phyloP scores from a whole-genome alignment of 2,329 filamentous ascomycete genomes.

The Talaromyces islandicus region DNA sequence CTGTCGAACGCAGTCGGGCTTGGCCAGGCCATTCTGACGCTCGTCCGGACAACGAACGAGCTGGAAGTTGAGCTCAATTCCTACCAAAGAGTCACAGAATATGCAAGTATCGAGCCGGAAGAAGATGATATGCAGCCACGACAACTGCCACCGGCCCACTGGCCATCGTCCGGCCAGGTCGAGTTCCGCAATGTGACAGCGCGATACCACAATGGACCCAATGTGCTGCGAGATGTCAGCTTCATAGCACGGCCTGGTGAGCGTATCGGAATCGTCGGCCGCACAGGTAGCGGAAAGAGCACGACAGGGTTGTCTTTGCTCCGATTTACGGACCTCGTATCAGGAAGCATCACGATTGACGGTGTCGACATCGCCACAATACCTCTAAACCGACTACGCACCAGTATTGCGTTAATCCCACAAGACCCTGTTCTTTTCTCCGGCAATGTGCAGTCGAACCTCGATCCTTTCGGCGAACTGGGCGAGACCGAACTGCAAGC shows the following conservation, averaged over 20 bases:
- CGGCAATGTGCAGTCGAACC: constrained; percentile 52
- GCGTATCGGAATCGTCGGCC: constrained; percentile 22
- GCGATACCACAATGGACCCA: constrained; percentile 18
- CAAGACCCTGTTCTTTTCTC: constrained; percentile 57
- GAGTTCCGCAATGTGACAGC: constrained; percentile 21
- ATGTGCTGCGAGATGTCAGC: constrained; percentile 19
- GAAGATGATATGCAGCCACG: constrained; percentile 9
- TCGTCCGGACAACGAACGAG: constrained; percentile 52
- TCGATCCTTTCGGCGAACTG: constrained; percentile 53
- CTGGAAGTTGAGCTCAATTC: constrained; percentile 51
- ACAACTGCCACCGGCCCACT: constrained; percentile 16
- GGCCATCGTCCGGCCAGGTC: constrained; percentile 19
- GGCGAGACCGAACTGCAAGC: constrained; percentile 40
- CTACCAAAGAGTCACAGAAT: constrained; percentile 21
- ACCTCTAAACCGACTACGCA: constrained; percentile 46
- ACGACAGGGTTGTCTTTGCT: constrained; percentile 50
- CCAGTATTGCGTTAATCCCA: constrained; percentile 53
- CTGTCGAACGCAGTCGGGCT: constrained; percentile 52
- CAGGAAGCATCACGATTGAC: constrained; percentile 51
- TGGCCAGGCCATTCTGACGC: constrained; percentile 46
- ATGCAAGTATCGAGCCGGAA: constrained; percentile 19
- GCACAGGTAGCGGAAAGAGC: constrained; percentile 29
- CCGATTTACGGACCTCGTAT: constrained; percentile 46
- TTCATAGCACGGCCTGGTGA: constrained; percentile 19
- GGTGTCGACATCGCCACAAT: constrained; percentile 52